Base-by-base conservation (phyloP, 2,329 filamentous ascomycete genomes). In the Penicillium sp. region DNA sequence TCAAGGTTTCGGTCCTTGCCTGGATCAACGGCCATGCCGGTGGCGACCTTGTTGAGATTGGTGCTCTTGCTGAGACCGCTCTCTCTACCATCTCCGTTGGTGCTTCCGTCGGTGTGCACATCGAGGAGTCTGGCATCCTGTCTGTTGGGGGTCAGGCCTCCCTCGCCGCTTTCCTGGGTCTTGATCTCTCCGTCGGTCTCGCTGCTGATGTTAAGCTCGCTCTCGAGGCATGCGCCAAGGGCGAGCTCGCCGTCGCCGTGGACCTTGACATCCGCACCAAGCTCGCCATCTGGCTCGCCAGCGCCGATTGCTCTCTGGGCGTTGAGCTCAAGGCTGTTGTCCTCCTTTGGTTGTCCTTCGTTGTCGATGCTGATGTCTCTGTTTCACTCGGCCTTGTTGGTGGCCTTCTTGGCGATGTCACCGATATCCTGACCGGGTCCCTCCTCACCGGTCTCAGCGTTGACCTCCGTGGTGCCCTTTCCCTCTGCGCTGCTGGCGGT, bases 271-370 rank as follows among this genome's bases (percentile, higher is more conserved):
- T 64, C 33, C 70, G 71, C 45, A 62, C 66, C 56, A 53, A 67
- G 42, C 64, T 75, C 31, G 64, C 68, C 46, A 54, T 61, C 30
- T 75, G 72, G 72, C 62, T 75, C 35, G 58, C 67, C 36, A 61
- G 67, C 54, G 62, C 63, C 30, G 56, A 57, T 60, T 73, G 70
- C 69, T 50, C 58, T 19, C 68, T 75, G 19, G 69, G 69, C 42
- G 70, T 63, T 52, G 68, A 74, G 53, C 66, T 74, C 16, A 73
- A 74, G 70, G 66, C 69, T 31, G 59, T 72, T 45, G 60, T 74
- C 43, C 56, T 72, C 31, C 64, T 72, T 60, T 75, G 72, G 72
- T 63, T 75, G 49, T 70, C 71, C 19, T 61, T 73, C 30, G 67
- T 56, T 55, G 65, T 66, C 17, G 59, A 63, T 11, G 61, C 56